A percentile compares a stretch with the other conserved stretches of the same genome.
These are phyloP conservation scores for Solanum dulcamara DNA, from an alignment of 257 asterid species.

Conservation along the genomic window DNA sequence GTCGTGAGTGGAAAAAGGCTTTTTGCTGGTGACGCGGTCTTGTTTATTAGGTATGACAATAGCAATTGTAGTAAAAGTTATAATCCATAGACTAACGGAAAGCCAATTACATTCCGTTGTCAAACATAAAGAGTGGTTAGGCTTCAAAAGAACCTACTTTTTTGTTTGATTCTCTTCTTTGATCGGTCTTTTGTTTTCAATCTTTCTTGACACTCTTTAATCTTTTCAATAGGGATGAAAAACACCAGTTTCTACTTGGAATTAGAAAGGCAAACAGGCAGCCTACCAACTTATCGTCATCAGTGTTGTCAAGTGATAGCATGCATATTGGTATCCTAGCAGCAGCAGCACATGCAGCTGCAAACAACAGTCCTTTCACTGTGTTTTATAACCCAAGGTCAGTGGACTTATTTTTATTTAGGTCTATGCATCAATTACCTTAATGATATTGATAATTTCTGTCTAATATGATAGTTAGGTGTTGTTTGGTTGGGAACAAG, in stretches of 20 bases:
- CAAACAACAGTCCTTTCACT: conserved; percentile 85
- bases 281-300: conserved; percentile 83
- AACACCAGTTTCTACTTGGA: conserved; percentile 74
- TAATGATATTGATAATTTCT: background rate
- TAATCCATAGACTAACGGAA: background rate
- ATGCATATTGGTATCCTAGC: conserved; percentile 98
- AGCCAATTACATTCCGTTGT: background rate
- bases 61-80: background rate
- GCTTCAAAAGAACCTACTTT: background rate
- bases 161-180: background rate
- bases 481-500: too few species aligned
- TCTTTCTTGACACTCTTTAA: background rate
- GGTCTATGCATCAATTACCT: background rate
- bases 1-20: conserved; percentile 85
- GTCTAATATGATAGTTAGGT: background rate
- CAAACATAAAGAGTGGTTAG: background rate
- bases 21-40: conserved; percentile 83
- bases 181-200: background rate
- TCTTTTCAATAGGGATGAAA: conserved; percentile 54
- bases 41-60: conserved; percentile 61
- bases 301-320: conserved; percentile 90
- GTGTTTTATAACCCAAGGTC: conserved; percentile 95
- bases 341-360: conserved; percentile 99
- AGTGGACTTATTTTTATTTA: background rate
- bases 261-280: conserved; percentile 75